Percentiles rank a stretch among this genome's conserved stretches.
phyloP scores from a whole-genome alignment of 2,329 filamentous ascomycete species.

The Dactylella cylindrospora region DNA sequence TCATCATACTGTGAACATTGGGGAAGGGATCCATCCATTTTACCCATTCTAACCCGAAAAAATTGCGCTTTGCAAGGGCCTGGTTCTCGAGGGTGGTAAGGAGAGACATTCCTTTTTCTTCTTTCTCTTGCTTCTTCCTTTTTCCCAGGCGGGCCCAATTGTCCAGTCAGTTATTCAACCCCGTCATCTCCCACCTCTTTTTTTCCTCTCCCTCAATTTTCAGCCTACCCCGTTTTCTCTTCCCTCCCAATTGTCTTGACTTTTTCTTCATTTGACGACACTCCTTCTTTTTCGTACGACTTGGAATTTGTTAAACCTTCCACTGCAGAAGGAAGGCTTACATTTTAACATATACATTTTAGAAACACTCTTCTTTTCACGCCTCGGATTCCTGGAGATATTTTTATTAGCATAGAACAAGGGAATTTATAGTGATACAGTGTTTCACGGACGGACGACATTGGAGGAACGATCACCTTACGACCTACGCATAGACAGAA shows the following conservation, averaged over 20 bases:
- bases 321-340: conserved; percentile 27
- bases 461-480: conserved; percentile 15
- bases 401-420: conserved; percentile 7
- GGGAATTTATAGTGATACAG: conserved; percentile 13
- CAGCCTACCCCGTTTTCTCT: neutral
- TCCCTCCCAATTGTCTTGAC: conserved; percentile 1
- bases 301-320: conserved; percentile 11
- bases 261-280: neutral
- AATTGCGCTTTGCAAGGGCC: conserved; percentile 13
- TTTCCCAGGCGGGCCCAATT: too few species aligned
- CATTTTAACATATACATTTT: conserved; percentile 9
- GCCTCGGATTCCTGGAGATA: neutral
- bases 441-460: conserved; percentile 34
- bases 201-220: too few species aligned
- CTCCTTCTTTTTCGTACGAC: conserved; percentile 18
- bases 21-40: conserved; percentile 18
- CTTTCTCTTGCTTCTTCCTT: conserved; percentile 7
- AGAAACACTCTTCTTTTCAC: neutral
- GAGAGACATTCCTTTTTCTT: conserved; percentile 33
- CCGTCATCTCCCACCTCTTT: too few species aligned
- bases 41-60: conserved; percentile 44
- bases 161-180: too few species aligned
- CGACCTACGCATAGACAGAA: conserved; percentile 20
- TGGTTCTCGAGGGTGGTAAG: too few species aligned
- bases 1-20: too few species aligned